Conservation (phyloP, 257 asterid species). For the Petunia secreta region DNA sequence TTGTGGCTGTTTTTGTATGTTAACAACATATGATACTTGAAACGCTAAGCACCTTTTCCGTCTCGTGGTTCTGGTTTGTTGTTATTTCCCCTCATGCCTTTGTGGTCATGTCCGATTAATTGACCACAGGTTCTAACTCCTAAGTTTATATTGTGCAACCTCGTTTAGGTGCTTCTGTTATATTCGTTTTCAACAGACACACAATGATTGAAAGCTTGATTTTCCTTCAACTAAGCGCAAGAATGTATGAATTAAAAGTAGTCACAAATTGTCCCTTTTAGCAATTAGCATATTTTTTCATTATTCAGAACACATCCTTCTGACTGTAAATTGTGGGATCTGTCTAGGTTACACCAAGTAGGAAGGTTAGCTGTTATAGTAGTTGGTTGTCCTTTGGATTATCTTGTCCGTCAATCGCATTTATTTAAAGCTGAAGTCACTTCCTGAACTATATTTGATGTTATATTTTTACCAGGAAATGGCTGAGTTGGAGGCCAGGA, state of each 20-base stretch:
- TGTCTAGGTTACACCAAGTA: neutral
- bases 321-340: neutral
- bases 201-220: neutral
- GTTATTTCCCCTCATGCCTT: neutral
- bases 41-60: neutral
- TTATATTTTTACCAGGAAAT: constrained; percentile 62
- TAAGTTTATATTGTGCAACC: neutral
- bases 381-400: neutral
- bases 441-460: constrained; percentile 6
- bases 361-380: neutral
- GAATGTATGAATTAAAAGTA: neutral
- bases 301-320: constrained; percentile 2
- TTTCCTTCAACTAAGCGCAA: neutral
- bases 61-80: constrained; percentile 1
- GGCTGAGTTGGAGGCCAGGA: constrained; percentile 86
- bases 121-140: neutral
- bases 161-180: constrained; percentile 9
- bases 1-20: neutral
- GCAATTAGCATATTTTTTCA: neutral
- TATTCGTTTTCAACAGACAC: neutral
- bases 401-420: neutral
- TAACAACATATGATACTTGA: neutral
- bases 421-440: neutral
- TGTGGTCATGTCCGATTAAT: neutral
- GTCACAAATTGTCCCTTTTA: neutral